Base-by-base conservation (phyloP, 148 eudicot species). In the Talinum fruticosum region DNA sequence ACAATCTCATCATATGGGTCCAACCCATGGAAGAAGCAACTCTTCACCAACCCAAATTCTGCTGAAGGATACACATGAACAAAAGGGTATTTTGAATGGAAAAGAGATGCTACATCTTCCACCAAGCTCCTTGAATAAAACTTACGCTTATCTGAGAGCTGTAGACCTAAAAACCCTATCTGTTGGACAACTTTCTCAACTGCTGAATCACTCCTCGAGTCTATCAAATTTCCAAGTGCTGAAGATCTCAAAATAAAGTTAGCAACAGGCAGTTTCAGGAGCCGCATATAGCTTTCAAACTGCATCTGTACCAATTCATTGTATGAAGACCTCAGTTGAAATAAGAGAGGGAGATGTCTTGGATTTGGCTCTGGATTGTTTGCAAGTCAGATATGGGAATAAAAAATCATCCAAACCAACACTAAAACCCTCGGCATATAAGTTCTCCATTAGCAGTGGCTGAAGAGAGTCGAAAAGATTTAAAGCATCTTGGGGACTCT, bases 1-100 rank as follows among this genome's bases (percentile, higher is more conserved):
- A 91, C 94, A 82, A 95, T 95, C 79, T 85, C 96, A 76, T 95
- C 94, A 77, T 86, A 95, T 0, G 97, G 96, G 32, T 95, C 93
- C 81, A 95, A 77, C 8, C 99, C 99, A 75, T 87, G 88, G 74
- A 91, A 88, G 12, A 95, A 88, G 35, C 88, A 85, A 79, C 90
- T 87, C 37, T 82, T 87, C 29, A 93, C 92, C 77, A 96, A 66
- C 13, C 97, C 97, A 81, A 80, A 93, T 72, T 96, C 90, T 76
- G 86, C 92, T 26, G 89, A 76, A 2, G 94, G 93, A 76, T 81
- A 86, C 23, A 75, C 36, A 69, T 44, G 73, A 78, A 82, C 69
- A 54, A 81, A 88, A 4, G 97, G 99, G 74, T 96, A 87, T 73
- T 83, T 89, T 19, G 54, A 83, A 2, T 78, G 84, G 75, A 91